Base-by-base conservation (phyloP, 495 filamentous ascomycete species). In the Aspergillus sclerotiicarbonarius region DNA sequence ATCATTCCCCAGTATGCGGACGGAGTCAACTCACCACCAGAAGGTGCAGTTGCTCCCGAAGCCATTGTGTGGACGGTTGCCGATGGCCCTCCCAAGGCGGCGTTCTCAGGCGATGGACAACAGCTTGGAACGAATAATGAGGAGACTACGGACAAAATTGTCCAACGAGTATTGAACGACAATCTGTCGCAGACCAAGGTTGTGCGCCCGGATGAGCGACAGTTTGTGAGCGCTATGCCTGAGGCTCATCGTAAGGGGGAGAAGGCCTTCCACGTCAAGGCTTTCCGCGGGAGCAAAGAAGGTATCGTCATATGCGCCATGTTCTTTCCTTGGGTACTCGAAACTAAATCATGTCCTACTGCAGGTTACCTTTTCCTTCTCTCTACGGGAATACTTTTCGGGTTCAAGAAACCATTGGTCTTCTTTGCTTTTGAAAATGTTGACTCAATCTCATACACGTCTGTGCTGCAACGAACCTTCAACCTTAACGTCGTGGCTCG, bases 221-320 rank as follows among this genome's bases (percentile, higher is more conserved):
- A 92, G 41, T 98, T 98, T 72, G 83, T 86, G 57, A 91, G 88
- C 60, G 85, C 84, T 5, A 79, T 87, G 32, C 80, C 84, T 8
- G 90, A 98, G 70, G 76, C 87, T n/a, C 90, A 96, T 65, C 81
- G 92, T 13, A 96, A 96, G 59, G 84, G 84, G 25, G 94, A 97
- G 70, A 90, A 88, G 64, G 91, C 91, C n/a, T 92, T 89, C 61
- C 90, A 96, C 68, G 86, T 96, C 18, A 96, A 93, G 66, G 92
- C 88, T 1, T 92, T 92, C 76, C 82, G 92, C 41, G 94, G 94
- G 1, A 92, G 86, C 63, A 98, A 98, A 81, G 94, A 98, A 71
- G 87, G 86, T 87, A 74, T 41, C 62, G 62, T 16, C 31, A 18
- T 52, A 7, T 10, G 12, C 8, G 1, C 6, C 31, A 31, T 13